Evolutionary conservation across 1,284 basidiomycete genomes (phyloP), one percentile per base, ranked within the genome.

Genomic region (Ustilago trichophora): DNA sequence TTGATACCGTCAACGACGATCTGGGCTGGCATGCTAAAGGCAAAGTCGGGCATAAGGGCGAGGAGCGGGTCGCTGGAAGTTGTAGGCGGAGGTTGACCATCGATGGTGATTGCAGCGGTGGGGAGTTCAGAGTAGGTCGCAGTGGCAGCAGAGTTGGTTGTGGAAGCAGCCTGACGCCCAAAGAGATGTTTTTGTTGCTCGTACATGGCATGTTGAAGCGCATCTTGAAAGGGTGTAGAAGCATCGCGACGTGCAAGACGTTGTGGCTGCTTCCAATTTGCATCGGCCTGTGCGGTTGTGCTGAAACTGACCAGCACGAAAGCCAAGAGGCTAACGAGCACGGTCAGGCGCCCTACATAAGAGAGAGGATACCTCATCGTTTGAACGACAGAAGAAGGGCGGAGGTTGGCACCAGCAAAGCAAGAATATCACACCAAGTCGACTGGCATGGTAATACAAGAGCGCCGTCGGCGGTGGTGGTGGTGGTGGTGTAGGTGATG

Each of bases 1-100:
- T 93, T 89, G 74, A 97, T 88, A 41, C 93, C 93, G 5, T 88
- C 89, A 49, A 95, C 85, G 65, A 96, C 86, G 42, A 97, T 88
- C 79, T 98, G 96, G 2, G 95, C 87, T 1, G 95, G 93, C 27
- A 97, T 87, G 0, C 92, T 93, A 72, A 90, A 89, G 7, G 90
- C 89, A 49, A 83, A 84, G 24, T 75, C 64, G 16, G 83, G 72
- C 53, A 71, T 73, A 41, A 77, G 60, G 3, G 78, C 73, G 31
- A 64, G 44, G 40, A 66, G 49, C 24, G 44, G 64, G 27, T 75
- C 66, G 45, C 46, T 62, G 22, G 54, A 13, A 18, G 55, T 56
- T 9, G 70, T 73, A 11, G 72, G 58, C 25, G 48, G 49, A 12
- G 73, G 73, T 33, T 76, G 73, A 6, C 72, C 72, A 31, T 65